Base-by-base conservation (phyloP, 768 basidiomycete genomes). In the Termitomyces bulborhizus region DNA sequence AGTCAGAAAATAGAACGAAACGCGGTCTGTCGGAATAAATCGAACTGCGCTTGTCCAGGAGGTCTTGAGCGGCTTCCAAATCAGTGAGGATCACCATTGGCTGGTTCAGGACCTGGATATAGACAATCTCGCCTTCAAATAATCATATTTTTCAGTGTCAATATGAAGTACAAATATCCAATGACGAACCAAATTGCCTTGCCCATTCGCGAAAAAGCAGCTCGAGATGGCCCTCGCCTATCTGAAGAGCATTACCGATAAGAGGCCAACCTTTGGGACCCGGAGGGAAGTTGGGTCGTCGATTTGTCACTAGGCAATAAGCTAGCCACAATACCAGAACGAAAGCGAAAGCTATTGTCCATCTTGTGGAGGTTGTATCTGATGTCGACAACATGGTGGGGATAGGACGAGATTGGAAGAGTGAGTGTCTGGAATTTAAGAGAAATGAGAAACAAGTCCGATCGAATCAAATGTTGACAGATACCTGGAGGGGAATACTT, bases 21-120 rank as follows among this genome's bases (percentile, higher is more conserved):
- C 74, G 69, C 48, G 76, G 78, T 32, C 77, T 72, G 65, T 80
- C 73, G 13, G 81, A 82, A 60, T 81, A 83, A 45, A 79, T 78
- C n/a, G 73, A 62, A 51, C 81, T 76, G 48, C 79, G 73, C 61
- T 74, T 81, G 41, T 82, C 81, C 27, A 85, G 68, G 21, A 85
- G 65, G 51, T 77, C 79, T 9, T 71, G 70, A 34, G 73, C 72
- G 6, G 72, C 74, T 55, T 75, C 69, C 57, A 69, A 57, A 55
- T 73, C 75, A 64, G 77, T 82, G 31, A 85, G 65, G 51, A 85
- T 66, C 46, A 84, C 60, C 63, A 80, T 73, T 7, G 75, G 71
- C 51, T 76, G 74, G 24, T 76, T 73, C 26, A 83, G 65, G 26
- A 80, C 55, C 39, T 65, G 64, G 48, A 75, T 52, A 54, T 75